Evolutionary conservation across 169 alveolate genomes (phyloP), one percentile per base, ranked within the genome.

Genomic region (Plasmodium malariae): DNA sequence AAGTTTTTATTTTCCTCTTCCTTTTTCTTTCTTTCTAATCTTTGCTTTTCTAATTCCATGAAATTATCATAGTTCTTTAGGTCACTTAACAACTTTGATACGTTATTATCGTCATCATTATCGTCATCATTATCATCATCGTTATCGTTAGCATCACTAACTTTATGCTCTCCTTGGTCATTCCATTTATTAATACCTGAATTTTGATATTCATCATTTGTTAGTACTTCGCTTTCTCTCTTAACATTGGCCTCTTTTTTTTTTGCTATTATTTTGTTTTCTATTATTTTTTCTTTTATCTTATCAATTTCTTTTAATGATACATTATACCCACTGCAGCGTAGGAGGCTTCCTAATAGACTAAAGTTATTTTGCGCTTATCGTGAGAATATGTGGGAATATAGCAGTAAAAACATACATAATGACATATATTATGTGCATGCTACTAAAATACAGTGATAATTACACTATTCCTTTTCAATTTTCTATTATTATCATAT

Each of bases 281-380:
- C 91, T 49, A 67, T 54, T 54, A 83, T 67, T 54, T 54, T 68
- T 9, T 37, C 72, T 69, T 83, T 83, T 57, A 83, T 83, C 43
- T 68, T 83, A n/a, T 83, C 85, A 51, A 83, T 69, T 83, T 83
- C 86, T 68, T 69, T 54, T 54, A 83, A 60, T 3, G 91, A 83
- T 45, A 83, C 83, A 57, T 83, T 83, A 48, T 83, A 83, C 12
- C 91, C 91, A 59, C 91, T 51, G 30, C 85, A 83, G 37, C 91
- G 60, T 57, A 83, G 45, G 9, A 83, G 60, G 49, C 48, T 55
- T 54, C 91, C 91, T 83, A 83, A 54, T 63, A 83, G 43, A 7
- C 91, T 83, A 24, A 28, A 72, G 32, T 72, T 43, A 45, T 45
- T 45, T 11, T 45, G 1, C 14, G n/a, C n/a, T n/a, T n/a, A n/a